Conservation (phyloP, 306 rosid species). For the Fragaria vesca region DNA sequence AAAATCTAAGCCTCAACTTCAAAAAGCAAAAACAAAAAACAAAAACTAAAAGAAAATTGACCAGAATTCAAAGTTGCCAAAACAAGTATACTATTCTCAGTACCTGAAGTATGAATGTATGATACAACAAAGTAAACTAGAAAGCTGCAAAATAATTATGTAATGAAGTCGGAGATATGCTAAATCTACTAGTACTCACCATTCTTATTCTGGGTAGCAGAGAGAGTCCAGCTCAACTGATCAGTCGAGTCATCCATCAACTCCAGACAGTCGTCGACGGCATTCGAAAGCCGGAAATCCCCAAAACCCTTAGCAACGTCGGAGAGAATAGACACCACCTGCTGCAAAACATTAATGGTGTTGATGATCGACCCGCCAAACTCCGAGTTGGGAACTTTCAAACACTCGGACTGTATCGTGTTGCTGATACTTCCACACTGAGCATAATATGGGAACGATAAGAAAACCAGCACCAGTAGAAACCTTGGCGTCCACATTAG, state of each 20-base stretch:
- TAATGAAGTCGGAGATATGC: background rate
- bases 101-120: background rate
- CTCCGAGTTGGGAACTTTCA: slow-evolving; percentile 43
- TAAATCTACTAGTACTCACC: slow-evolving; percentile 22
- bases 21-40: background rate
- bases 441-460: slow-evolving; percentile 9
- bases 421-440: slow-evolving; percentile 1
- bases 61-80: background rate
- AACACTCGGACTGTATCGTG: slow-evolving; percentile 20
- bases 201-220: slow-evolving; percentile 51
- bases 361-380: slow-evolving; percentile 38
- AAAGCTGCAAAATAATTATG: background rate
- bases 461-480: slow-evolving; percentile 16
- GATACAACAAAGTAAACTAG: background rate
- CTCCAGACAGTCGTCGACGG: slow-evolving; percentile 70
- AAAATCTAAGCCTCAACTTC: background rate
- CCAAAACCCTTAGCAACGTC: slow-evolving; percentile 34
- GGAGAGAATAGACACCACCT: slow-evolving; percentile 51
- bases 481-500: background rate
- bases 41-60: background rate
- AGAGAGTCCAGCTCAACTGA: slow-evolving; percentile 46
- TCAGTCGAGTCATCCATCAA: slow-evolving; percentile 61
- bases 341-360: slow-evolving; percentile 28
- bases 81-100: background rate
- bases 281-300: slow-evolving; percentile 50